Conservation (phyloP, 31 red algal genomes). For the Bonnemaisonia californica region DNA sequence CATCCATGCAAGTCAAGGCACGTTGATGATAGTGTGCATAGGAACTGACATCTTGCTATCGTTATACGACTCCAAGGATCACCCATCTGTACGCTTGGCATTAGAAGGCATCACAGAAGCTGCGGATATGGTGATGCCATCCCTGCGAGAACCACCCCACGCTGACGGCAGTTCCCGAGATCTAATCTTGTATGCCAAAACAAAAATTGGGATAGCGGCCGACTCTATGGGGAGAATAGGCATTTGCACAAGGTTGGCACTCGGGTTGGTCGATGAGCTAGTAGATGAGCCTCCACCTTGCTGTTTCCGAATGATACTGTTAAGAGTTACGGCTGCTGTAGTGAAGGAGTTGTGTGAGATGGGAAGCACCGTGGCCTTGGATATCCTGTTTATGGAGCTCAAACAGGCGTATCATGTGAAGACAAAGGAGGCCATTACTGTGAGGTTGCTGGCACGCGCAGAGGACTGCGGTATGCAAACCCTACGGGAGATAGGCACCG, state of each 20-base stretch:
- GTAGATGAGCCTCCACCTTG: conserved; percentile 36
- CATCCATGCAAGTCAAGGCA: conserved; percentile 40
- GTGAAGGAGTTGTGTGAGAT: conserved; percentile 18
- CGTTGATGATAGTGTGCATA: conserved; percentile 40
- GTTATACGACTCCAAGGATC: conserved; percentile 18
- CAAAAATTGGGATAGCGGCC: conserved; percentile 43
- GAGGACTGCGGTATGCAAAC: conserved; percentile 40
- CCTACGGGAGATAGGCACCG: conserved; percentile 31
- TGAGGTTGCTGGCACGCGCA: conserved; percentile 39
- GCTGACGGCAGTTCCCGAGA: conserved; percentile 47
- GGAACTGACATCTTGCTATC: conserved; percentile 32
- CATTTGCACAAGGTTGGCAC: conserved; percentile 25
- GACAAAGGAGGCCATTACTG: conserved; percentile 5
- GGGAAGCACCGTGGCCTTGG: neutral
- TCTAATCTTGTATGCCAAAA: conserved; percentile 47
- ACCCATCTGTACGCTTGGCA: conserved; percentile 13
- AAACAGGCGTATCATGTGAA: conserved; percentile 22
- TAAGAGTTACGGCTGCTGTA: conserved; percentile 30
- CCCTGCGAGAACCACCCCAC: conserved; percentile 26
- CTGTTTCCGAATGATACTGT: conserved; percentile 41
- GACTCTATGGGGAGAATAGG: conserved; percentile 46
- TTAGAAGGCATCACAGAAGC: conserved; percentile 34
- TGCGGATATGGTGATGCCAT: conserved; percentile 23
- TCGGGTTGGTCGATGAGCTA: conserved; percentile 46
- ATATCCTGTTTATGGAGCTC: conserved; percentile 10